Percentiles rank a stretch among this genome's conserved stretches.
These are phyloP conservation scores for Coelastrella sp. DNA, from an alignment of 139 green algal species.

Conservation along the genomic window DNA sequence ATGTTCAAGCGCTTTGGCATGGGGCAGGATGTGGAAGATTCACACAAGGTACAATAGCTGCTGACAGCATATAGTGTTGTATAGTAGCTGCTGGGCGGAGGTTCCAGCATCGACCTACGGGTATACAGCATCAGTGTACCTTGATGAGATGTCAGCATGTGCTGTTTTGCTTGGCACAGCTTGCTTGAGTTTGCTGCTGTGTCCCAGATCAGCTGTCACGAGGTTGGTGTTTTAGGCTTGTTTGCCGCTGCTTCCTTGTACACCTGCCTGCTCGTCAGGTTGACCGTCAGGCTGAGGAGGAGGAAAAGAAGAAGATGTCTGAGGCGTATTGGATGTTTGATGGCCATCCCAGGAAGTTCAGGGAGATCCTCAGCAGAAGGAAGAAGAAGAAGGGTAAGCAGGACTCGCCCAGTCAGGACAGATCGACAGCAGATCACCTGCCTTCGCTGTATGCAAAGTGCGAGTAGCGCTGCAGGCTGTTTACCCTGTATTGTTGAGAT, in stretches of 20 bases:
- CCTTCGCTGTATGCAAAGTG: neutral
- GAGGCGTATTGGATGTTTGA: conserved; percentile 73
- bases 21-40: conserved; percentile 84
- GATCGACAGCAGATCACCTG: too few relatives aligned
- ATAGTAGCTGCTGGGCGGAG: neutral
- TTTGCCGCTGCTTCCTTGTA: neutral
- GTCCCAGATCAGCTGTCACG: too few relatives aligned
- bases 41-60: neutral
- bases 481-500: neutral
- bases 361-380: conserved; percentile 66
- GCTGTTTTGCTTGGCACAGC: too few relatives aligned
- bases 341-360: conserved; percentile 64
- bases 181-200: too few relatives aligned
- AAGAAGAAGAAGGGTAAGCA: conserved; percentile 71
- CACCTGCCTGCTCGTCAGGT: conserved; percentile 35
- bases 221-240: too few relatives aligned
- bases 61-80: neutral
- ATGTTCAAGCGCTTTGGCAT: conserved; percentile 90
- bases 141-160: too few relatives aligned
- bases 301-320: conserved; percentile 71
- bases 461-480: neutral
- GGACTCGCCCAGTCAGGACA: neutral
- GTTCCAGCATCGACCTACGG: neutral
- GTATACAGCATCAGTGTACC: too few relatives aligned
- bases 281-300: conserved; percentile 55